Evolutionary conservation across 805 yeast species (phyloP), one percentile per base, ranked within the genome.

Genomic region (Hanseniaspora meyeri): DNA sequence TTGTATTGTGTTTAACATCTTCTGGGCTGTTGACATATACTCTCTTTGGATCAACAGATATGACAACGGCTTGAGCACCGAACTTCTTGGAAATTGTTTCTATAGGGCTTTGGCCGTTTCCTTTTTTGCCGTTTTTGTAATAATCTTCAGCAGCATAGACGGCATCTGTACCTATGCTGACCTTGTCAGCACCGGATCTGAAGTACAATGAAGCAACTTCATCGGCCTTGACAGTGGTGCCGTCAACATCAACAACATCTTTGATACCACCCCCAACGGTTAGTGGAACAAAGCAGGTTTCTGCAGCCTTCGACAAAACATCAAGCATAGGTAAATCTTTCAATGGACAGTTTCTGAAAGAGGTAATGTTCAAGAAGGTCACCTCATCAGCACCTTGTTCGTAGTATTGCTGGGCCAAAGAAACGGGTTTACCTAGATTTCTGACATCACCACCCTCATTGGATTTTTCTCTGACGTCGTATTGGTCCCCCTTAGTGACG

Each of bases 261-360:
- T 87, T 82, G 60, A 93, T 93, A 49, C 99, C 99, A 58, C 99
- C 99, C 46, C 99, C 99, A 43, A 93, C 96, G 0, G 99, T 93
- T 60, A 93, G 74, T 9, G 99, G 99, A 14, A 93, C 99, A 71
- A 93, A 93, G 51, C 91, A 86, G 1, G 95, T 83, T 68, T 85
- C 83, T 12, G 96, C 95, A 0, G 97, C 86, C 59, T 74, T 72
- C 60, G 78, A 80, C 61, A 93, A 74, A 2, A 93, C 96, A 63
- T 89, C 90, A 56, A 93, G 74, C 98, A 93, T 93, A 31, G 99
- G 99, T 51, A 91, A 82, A 66, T 93, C 99, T 59, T 77, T 80
- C 49, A 91, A 69, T 2, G 99, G 99, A 36, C 95, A 88, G 70
- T 90, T 87, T 68, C 97, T 79, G 72, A 93, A 93, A 4, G 97